phyloP scores from a whole-genome alignment of 352 stramenopile species.

The Pythium utonaiense region DNA sequence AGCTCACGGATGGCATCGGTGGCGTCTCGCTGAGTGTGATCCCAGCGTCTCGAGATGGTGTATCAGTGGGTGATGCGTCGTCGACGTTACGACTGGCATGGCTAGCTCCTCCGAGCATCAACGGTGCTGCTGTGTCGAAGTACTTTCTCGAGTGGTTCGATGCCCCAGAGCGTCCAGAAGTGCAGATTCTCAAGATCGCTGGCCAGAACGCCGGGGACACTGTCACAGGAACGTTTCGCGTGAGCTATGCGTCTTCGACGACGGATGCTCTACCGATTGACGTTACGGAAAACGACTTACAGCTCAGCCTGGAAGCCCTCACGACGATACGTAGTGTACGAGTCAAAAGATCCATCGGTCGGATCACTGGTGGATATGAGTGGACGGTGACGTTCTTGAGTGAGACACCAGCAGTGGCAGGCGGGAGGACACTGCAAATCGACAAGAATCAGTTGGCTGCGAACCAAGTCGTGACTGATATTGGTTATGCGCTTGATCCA shows the following conservation, averaged over 20 bases:
- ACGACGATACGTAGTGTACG: conserved; percentile 64
- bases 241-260: conserved; percentile 48
- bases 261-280: conserved; percentile 53
- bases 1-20: conserved; percentile 40
- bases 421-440: conserved; percentile 43
- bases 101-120: conserved; percentile 33
- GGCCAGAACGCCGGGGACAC: conserved; percentile 30
- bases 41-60: conserved; percentile 12
- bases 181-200: conserved; percentile 70
- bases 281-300: conserved; percentile 56
- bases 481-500: conserved; percentile 45
- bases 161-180: conserved; percentile 39
- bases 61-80: conserved; percentile 36
- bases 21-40: conserved; percentile 59
- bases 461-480: conserved; percentile 25
- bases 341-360: conserved; percentile 54
- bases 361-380: conserved; percentile 48
- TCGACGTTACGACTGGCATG: conserved; percentile 51
- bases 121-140: conserved; percentile 51
- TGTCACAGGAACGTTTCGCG: conserved; percentile 72
- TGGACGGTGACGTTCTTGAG: conserved; percentile 79
- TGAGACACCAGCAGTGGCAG: conserved; percentile 39
- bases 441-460: conserved; percentile 32
- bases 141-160: conserved; percentile 81
- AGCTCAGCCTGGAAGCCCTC: conserved; percentile 57